A percentile compares a stretch with the other conserved stretches of the same genome.
phyloP scores from a whole-genome alignment of 2,329 filamentous ascomycete species.

The Pseudogymnoascus sp. region DNA sequence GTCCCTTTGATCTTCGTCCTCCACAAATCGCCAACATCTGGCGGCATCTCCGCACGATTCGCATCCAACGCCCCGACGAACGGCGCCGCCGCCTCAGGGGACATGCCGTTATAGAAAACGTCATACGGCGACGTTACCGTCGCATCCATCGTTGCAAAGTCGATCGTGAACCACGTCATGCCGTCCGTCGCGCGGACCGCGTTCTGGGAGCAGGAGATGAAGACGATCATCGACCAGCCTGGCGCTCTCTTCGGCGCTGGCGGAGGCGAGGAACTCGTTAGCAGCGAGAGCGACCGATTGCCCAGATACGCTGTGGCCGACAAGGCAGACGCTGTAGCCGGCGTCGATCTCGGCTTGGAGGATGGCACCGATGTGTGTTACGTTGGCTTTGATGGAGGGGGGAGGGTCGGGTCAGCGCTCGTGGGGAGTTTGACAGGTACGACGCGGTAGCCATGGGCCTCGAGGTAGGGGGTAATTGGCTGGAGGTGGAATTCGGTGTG shows the following conservation, averaged over 20 bases:
- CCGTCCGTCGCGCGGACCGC: not conserved
- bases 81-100: not conserved
- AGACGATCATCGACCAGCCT: not conserved
- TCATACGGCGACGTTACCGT: not conserved
- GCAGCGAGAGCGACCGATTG: slow-evolving; percentile 1
- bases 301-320: slow-evolving; percentile 7
- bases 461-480: slow-evolving; percentile 1
- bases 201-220: slow-evolving; percentile 8
- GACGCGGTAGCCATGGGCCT: not conserved
- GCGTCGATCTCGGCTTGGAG: slow-evolving; percentile 6
- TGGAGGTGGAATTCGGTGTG: slow-evolving; percentile 6
- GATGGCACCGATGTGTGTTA: not conserved
- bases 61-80: slow-evolving; percentile 1
- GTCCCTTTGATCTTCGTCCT: not conserved
- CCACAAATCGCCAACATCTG: slow-evolving; percentile 1
- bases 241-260: slow-evolving; percentile 1
- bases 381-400: not conserved
- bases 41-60: slow-evolving; percentile 3
- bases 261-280: slow-evolving; percentile 1
- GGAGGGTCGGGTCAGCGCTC: slow-evolving; percentile 7
- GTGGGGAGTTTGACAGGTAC: slow-evolving; percentile 4
- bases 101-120: not conserved
- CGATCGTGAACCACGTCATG: not conserved
- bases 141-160: slow-evolving; percentile 7
- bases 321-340: not conserved